Evolutionary conservation across 768 basidiomycete genomes (phyloP).

Genomic region (Strobilomyces confusus): DNA sequence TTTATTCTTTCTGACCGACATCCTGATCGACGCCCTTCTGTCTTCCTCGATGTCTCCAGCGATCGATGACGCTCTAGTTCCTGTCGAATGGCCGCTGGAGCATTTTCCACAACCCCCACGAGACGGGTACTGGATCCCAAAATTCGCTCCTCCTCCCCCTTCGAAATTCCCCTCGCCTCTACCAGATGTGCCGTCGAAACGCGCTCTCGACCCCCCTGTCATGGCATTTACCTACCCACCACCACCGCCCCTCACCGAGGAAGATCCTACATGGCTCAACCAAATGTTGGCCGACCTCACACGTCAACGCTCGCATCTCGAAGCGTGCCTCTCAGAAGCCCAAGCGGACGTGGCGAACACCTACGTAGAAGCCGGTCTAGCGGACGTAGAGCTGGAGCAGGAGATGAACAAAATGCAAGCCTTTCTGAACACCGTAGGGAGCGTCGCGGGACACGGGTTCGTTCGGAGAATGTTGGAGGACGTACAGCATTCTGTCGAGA

Average conservation of each 20-base stretch:
- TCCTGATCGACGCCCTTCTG: too few relatives aligned
- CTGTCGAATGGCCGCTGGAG: constrained; percentile 26
- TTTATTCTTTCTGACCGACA: background rate
- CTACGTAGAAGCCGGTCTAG: constrained; percentile 25
- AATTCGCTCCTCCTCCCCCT: constrained; percentile 14
- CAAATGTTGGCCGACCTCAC: constrained; percentile 25
- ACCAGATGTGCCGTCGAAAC: constrained; percentile 2
- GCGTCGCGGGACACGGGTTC: constrained; percentile 27
- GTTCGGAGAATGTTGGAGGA: constrained; percentile 25
- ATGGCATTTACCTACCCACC: constrained; percentile 29
- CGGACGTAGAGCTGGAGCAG: constrained; percentile 23
- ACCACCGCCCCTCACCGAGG: constrained; percentile 17
- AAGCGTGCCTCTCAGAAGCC: constrained; percentile 11
- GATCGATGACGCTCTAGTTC: background rate
- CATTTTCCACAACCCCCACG: constrained; percentile 25
- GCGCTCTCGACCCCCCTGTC: constrained; percentile 24
- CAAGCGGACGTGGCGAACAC: constrained; percentile 20
- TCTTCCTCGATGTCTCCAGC: constrained; percentile 3
- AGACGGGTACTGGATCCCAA: constrained; percentile 27
- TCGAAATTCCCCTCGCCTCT: constrained; percentile 13
- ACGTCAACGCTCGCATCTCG: constrained; percentile 25
- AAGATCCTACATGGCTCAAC: constrained; percentile 27
- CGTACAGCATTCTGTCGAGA: constrained; percentile 12
- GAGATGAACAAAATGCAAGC: constrained; percentile 23
- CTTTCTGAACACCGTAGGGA: constrained; percentile 21